Percentiles rank a stretch among this genome's conserved stretches.
These are phyloP conservation scores for Fusarium anthophilum DNA, from an alignment of 2,329 filamentous ascomycete species.

Conservation along the genomic window DNA sequence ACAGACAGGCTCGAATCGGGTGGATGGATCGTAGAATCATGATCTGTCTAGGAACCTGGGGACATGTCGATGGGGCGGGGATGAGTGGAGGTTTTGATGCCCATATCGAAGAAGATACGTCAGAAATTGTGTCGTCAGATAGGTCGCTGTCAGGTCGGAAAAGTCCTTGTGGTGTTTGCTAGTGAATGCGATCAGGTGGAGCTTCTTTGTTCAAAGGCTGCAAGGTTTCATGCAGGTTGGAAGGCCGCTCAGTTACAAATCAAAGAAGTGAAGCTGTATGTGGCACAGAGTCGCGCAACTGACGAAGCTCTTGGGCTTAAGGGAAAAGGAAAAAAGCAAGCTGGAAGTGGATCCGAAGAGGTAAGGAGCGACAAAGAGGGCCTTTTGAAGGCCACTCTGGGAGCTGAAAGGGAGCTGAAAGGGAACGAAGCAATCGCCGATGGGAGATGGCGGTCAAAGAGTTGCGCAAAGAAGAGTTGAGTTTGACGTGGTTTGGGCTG, in stretches of 20 bases:
- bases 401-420: conserved; percentile 5
- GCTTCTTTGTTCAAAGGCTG: conserved; percentile 15
- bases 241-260: not conserved
- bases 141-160: conserved; percentile 9
- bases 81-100: conserved; percentile 39
- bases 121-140: conserved; percentile 22
- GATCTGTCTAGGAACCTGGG: conserved; percentile 43
- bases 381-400: conserved; percentile 15
- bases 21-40: conserved; percentile 39
- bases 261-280: conserved; percentile 16
- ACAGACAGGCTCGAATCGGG: conserved; percentile 29
- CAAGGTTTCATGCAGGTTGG: conserved; percentile 7
- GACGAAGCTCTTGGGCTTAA: not conserved
- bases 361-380: conserved; percentile 24
- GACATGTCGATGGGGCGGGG: conserved; percentile 38
- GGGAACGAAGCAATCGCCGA: conserved; percentile 28
- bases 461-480: conserved; percentile 13
- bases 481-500: conserved; percentile 6
- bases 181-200: conserved; percentile 10
- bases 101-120: conserved; percentile 42
- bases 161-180: conserved; percentile 7
- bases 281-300: conserved; percentile 19
- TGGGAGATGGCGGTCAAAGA: conserved; percentile 23
- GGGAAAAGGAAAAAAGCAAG: conserved; percentile 16
- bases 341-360: not conserved